Evolutionary conservation across 352 stramenopile species (phyloP), one percentile per base, ranked within the genome.

Genomic region (Achlya hypogyna): DNA sequence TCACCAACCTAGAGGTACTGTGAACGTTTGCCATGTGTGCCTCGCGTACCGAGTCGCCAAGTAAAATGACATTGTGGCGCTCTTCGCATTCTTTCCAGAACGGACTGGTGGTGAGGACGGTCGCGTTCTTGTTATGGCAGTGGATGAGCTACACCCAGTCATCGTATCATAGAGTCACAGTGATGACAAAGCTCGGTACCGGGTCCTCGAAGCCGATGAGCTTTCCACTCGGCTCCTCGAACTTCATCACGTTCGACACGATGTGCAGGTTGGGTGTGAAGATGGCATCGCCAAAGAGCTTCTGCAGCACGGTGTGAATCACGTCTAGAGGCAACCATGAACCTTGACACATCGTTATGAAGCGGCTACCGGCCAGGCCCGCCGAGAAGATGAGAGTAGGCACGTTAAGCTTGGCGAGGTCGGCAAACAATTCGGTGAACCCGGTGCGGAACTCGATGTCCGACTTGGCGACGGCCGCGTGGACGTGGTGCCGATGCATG

Each of bases 191-290:
- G 20, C 62, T n/a, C n/a, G n/a, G 28, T 73, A 79, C 74, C 49
- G 71, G 75, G 22, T 79, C 81, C 14, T 88, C 62, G 65, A 91
- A 88, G 49, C 72, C 77, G 51, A 79, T 63, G 56, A 86, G 73
- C 0, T 70, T 40, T 2, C 78, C 81, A 0, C 72, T 29, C 14
- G 71, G 9, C 42, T 0, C 70, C 51, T 85, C 71, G 53, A 89
- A 89, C 12, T 73, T 63, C 82, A 91, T 91, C 75, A 91, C 85
- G 69, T 89, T 89, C 42, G 78, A 86, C 29, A 91, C 77, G 18
- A 91, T 78, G 58, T 88, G 82, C 27, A 91, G 74, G 51, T 91
- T 91, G 22, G 25, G 65, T 20, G 76, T 78, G 42, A 69, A 62
- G 31, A 65, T 51, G 18, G 65, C 0, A n/a, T 72, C 72, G 6